Base-by-base conservation (phyloP, 1,284 basidiomycete species). In the Boletus semigastroideus region DNA sequence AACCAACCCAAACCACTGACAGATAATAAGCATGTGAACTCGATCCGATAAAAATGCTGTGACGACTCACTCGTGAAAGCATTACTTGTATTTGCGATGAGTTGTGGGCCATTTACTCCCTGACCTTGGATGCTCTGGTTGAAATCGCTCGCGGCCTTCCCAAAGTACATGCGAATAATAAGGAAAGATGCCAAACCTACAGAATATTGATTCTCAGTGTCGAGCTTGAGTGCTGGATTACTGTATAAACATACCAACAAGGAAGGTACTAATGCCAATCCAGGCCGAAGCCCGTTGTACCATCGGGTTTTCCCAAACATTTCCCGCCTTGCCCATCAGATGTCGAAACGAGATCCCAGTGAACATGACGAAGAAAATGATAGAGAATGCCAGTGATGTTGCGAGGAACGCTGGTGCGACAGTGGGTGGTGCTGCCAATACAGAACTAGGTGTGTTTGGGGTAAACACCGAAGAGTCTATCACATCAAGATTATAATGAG, bases 101-200 rank as follows among this genome's bases (percentile, higher is more conserved):
- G 72, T 43, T 81, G 70, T 2, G 86, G 83, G 2, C 77, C 82
- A 44, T 74, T 69, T 5, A 64, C 56, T 25, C 82, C 84, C 53
- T 77, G 75, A 20, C 75, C 66, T 28, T 71, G 58, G 53, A 91
- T 82, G 45, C 74, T 80, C 41, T 71, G 67, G 66, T 91, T 90
- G 70, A 91, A 90, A 61, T 90, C 87, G 51, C 84, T 78, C 2
- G 85, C 80, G 2, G 87, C 81, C 67, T 90, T 90, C 25, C 83
- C 88, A 55, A 88, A 87, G 82, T 86, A 90, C 79, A 91, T 87
- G 57, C 86, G 82, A 51, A 87, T 70, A 52, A 90, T 77, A 19
- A 89, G 74, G 70, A 88, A 86, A 13, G 83, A 74, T 8, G 82
- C 83, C 53, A 90, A 68, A n/a, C 86, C 86, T 87, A 17, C 22